phyloP scores from a whole-genome alignment of 176 grass and related monocot species.

The Saccharum officinarum region DNA sequence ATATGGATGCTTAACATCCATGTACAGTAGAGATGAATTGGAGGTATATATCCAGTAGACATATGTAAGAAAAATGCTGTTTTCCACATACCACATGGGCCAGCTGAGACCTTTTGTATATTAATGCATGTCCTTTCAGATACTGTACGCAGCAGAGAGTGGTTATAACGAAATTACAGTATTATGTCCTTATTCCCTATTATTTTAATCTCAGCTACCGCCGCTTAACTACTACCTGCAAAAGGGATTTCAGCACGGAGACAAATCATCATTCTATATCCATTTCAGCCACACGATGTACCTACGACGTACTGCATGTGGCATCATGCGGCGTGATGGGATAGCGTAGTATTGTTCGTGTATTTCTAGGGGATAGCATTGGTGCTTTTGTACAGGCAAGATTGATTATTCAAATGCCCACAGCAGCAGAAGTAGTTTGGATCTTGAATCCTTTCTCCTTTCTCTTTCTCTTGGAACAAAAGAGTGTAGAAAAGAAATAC shows the following conservation, averaged over 20 bases:
- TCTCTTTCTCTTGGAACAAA: neutral
- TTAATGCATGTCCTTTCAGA: conserved; percentile 31
- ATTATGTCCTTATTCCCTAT: no score
- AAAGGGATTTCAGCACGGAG: conserved; percentile 17
- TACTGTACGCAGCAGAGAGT: conserved; percentile 26
- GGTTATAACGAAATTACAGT: conserved; percentile 48
- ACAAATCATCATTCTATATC: conserved; percentile 54
- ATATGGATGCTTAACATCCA: neutral
- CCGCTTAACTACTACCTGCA: neutral
- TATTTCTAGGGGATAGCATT: conserved; percentile 31
- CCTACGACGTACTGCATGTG: neutral
- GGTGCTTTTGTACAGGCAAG: conserved; percentile 1
- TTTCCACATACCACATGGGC: neutral
- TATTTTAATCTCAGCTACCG: no score
- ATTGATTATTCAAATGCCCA: neutral
- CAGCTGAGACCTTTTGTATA: conserved; percentile 44
- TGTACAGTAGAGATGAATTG: neutral
- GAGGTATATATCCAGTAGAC: neutral
- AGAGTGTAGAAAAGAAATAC: neutral
- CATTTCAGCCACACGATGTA: conserved; percentile 41
- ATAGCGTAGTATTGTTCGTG: neutral
- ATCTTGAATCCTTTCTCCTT: neutral
- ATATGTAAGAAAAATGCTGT: neutral
- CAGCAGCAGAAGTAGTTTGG: neutral
- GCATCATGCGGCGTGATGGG: neutral